A percentile compares a stretch with the other conserved stretches of the same genome.
phyloP scores from a whole-genome alignment of 768 basidiomycete genomes.

The Neoboletus magnificus region DNA sequence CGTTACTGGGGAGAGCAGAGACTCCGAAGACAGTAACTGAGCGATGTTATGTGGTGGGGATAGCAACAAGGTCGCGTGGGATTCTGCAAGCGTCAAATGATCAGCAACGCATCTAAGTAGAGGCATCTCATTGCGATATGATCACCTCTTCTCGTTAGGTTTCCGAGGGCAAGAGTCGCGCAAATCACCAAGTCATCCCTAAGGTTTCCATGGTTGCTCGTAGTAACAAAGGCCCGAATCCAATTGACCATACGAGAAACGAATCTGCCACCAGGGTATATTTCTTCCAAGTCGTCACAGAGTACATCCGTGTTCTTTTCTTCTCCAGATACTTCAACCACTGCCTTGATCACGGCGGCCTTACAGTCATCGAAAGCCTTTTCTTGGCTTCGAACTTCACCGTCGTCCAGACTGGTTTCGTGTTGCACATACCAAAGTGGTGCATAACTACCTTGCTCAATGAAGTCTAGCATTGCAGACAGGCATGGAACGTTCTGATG shows the following conservation, averaged over 20 bases:
- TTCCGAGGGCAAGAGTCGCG: constrained; percentile 79
- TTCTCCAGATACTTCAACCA: constrained; percentile 84
- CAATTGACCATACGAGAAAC: constrained; percentile 72
- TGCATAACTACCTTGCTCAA: constrained; percentile 69
- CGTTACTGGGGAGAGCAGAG: constrained; percentile 50
- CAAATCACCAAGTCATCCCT: constrained; percentile 82
- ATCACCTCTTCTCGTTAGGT: constrained; percentile 72
- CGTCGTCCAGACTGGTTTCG: constrained; percentile 31
- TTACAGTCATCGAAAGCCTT: constrained; percentile 80
- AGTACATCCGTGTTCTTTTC: constrained; percentile 73
- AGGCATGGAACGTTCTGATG: constrained; percentile 58
- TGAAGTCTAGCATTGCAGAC: constrained; percentile 63
- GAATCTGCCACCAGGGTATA: constrained; percentile 64
- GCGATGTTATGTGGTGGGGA: constrained; percentile 66
- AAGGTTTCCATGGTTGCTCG: constrained; percentile 29
- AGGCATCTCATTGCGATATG: neutral
- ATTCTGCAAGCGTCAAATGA: constrained; percentile 39
- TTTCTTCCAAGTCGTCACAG: constrained; percentile 63
- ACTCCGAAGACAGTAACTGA: constrained; percentile 52
- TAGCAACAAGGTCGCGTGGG: constrained; percentile 57
- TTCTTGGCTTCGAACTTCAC: constrained; percentile 58
- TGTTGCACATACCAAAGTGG: constrained; percentile 54
- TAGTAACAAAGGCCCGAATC: constrained; percentile 58
- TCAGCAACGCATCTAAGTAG: constrained; percentile 5
- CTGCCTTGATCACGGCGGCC: constrained; percentile 78